These are phyloP conservation scores for Yamadazyma trypodendri DNA, from an alignment of 1,139 yeast species.

Conservation along the genomic window DNA sequence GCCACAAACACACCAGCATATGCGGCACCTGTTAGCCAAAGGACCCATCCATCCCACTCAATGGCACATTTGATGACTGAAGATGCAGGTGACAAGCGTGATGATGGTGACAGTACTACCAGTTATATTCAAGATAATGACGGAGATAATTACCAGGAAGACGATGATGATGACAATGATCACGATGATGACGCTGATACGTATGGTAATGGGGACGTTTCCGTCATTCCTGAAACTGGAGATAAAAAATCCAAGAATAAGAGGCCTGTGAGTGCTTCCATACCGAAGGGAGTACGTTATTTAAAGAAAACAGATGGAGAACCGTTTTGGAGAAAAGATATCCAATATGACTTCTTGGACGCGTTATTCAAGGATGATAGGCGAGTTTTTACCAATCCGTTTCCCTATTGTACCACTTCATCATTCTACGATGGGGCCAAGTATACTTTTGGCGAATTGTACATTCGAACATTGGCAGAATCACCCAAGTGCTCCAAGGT, in stretches of 20 bases:
- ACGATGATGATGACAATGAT: slow-evolving; percentile 7
- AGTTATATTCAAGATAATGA: slow-evolving; percentile 7
- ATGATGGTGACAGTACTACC: too few relatives aligned
- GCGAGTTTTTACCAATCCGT: slow-evolving; percentile 67
- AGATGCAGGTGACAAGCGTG: not conserved
- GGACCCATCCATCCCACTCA: slow-evolving; percentile 8
- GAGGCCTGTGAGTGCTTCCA: slow-evolving; percentile 18
- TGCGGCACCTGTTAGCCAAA: not conserved
- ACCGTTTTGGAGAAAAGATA: slow-evolving; percentile 85
- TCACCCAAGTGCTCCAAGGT: slow-evolving; percentile 83
- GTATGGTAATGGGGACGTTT: slow-evolving; percentile 6
- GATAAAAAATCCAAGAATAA: slow-evolving; percentile 10
- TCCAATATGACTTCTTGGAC: slow-evolving; percentile 77
- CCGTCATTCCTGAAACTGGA: slow-evolving; percentile 5
- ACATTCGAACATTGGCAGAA: slow-evolving; percentile 77
- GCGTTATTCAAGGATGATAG: slow-evolving; percentile 62
- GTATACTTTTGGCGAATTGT: slow-evolving; percentile 81
- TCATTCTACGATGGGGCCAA: slow-evolving; percentile 43
- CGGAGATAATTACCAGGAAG: not conserved
- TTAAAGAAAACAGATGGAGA: slow-evolving; percentile 90
- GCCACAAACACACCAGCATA: not conserved
- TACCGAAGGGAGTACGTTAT: slow-evolving; percentile 39
- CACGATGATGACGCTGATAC: slow-evolving; percentile 3
- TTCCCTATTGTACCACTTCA: slow-evolving; percentile 34
- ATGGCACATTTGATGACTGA: slow-evolving; percentile 14